Evolutionary conservation across 225 moss, liverwort and hornwort genomes (phyloP).

Genomic region (Asterella californica): DNA sequence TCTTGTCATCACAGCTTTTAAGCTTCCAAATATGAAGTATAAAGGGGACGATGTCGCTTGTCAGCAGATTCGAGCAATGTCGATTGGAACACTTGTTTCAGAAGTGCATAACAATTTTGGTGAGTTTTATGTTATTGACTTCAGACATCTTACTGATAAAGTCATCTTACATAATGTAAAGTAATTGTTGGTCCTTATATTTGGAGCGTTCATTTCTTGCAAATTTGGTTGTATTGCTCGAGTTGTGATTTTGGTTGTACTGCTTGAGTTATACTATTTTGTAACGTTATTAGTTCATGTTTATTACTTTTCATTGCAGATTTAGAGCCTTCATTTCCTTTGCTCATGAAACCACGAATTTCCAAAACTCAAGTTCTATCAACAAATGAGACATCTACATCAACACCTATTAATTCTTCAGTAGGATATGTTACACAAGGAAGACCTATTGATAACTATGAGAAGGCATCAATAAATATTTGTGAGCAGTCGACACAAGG

Average conservation of each 20-base stretch:
- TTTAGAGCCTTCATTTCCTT: slow-evolving; percentile 15
- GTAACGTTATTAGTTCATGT: not conserved
- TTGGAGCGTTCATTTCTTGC: not conserved
- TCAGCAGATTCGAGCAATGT: slow-evolving; percentile 53
- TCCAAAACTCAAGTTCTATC: not conserved
- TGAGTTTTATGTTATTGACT: not conserved
- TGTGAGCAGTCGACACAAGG: not conserved
- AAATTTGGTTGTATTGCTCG: not conserved
- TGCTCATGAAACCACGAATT: not conserved
- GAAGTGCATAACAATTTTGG: slow-evolving; percentile 34
- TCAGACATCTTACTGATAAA: not conserved
- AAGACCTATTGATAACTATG: not conserved
- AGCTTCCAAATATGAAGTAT: slow-evolving; percentile 58
- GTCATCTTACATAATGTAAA: not conserved
- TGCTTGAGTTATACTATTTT: not conserved
- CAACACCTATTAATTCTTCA: not conserved
- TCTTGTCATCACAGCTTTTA: slow-evolving; percentile 54
- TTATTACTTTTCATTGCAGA: not conserved
- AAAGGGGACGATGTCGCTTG: slow-evolving; percentile 60
- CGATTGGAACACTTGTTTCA: slow-evolving; percentile 52
- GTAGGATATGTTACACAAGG: not conserved
- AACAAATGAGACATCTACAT: not conserved
- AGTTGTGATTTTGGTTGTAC: too few relatives aligned
- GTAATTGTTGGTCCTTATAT: not conserved
- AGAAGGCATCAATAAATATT: not conserved